Evolutionary conservation across 1,139 yeast species (phyloP).

Genomic region (Blastobotrys ciferrii): DNA sequence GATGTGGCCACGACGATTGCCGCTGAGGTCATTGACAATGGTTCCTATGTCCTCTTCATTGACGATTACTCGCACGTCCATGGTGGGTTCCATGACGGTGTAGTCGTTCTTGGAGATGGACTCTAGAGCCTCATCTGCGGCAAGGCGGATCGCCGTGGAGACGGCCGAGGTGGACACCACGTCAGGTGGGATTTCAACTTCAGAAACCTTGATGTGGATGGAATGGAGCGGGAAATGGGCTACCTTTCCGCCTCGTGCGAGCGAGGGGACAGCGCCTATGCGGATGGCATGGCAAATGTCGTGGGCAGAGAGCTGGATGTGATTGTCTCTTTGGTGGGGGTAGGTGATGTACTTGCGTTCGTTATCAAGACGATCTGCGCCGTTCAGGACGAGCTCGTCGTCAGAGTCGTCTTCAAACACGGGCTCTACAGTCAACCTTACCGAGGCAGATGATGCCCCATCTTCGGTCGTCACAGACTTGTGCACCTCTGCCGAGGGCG

Average conservation of each 20-base stretch:
- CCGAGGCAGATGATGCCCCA: slow-evolving; percentile 26
- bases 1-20: slow-evolving; percentile 69
- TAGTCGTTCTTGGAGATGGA: slow-evolving; percentile 35
- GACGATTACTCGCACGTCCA: slow-evolving; percentile 71
- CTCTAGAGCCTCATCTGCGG: slow-evolving; percentile 44
- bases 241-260: slow-evolving; percentile 75
- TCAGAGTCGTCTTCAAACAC: slow-evolving; percentile 45
- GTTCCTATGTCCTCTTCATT: slow-evolving; percentile 73
- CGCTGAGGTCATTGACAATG: slow-evolving; percentile 77
- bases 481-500: slow-evolving; percentile 31
- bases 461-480: slow-evolving; percentile 28
- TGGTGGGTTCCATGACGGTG: slow-evolving; percentile 77
- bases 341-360: slow-evolving; percentile 44
- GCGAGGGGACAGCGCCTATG: slow-evolving; percentile 54
- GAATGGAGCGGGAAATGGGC: slow-evolving; percentile 66
- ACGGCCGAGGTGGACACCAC: slow-evolving; percentile 43
- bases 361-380: slow-evolving; percentile 19
- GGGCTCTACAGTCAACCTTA: slow-evolving; percentile 51
- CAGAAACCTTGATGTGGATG: slow-evolving; percentile 49
- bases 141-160: slow-evolving; percentile 46
- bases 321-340: slow-evolving; percentile 32
- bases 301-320: slow-evolving; percentile 27
- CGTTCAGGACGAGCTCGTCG: slow-evolving; percentile 26
- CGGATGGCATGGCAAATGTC: slow-evolving; percentile 34
- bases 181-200: slow-evolving; percentile 58